These are phyloP conservation scores for Penicillium sp. DNA, from an alignment of 2,329 filamentous ascomycete genomes.

Conservation along the genomic window DNA sequence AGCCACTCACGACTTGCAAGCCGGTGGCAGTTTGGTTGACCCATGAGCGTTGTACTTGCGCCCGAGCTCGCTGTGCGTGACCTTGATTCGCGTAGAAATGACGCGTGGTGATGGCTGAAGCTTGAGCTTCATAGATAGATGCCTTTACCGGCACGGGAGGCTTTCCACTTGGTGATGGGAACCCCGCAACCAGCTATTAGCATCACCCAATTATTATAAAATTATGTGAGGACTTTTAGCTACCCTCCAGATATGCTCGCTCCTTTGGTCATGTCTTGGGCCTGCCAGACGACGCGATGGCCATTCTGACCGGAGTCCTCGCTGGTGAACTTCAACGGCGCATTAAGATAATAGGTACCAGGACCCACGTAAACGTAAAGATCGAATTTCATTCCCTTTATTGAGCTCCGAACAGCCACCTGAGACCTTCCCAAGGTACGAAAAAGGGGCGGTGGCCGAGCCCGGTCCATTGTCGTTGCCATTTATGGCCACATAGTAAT, in stretches of 20 bases:
- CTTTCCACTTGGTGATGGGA: background rate
- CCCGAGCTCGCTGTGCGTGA: background rate
- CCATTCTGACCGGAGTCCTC: background rate
- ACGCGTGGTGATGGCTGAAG: background rate
- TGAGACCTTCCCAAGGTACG: slow-evolving; percentile 1
- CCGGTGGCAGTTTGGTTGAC: background rate
- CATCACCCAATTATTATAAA: background rate
- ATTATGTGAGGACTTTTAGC: background rate
- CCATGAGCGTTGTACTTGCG: background rate
- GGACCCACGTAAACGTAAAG: slow-evolving; percentile 1
- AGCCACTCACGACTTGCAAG: background rate
- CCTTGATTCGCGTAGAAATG: background rate
- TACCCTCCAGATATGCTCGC: background rate
- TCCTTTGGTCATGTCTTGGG: background rate
- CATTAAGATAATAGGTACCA: background rate
- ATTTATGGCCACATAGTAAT: slow-evolving; percentile 1
- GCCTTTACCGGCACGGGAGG: background rate
- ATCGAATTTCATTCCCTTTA: background rate
- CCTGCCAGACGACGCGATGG: slow-evolving; percentile 2
- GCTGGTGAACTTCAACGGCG: background rate
- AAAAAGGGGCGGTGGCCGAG: background rate
- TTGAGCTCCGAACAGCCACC: background rate
- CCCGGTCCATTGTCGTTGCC: background rate
- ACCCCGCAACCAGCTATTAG: background rate
- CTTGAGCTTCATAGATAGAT: slow-evolving; percentile 4